These are phyloP conservation scores for Truncatella angustata DNA, from an alignment of 2,329 filamentous ascomycete genomes.

Conservation along the genomic window DNA sequence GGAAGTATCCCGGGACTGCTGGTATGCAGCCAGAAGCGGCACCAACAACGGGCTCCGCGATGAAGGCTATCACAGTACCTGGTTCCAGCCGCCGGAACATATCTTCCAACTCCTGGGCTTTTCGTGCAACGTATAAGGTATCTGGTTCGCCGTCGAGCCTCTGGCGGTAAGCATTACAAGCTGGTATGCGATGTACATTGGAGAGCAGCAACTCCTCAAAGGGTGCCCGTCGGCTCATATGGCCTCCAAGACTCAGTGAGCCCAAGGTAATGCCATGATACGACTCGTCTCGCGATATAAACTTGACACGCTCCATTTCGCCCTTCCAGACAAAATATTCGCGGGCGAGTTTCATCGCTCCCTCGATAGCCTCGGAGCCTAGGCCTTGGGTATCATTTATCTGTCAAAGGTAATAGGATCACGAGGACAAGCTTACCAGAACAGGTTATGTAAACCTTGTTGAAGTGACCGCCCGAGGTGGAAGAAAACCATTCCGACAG, in stretches of 20 bases:
- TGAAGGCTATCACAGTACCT: conserved; percentile 62
- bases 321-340: conserved; percentile 63
- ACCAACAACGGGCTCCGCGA: conserved; percentile 67
- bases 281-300: conserved; percentile 63
- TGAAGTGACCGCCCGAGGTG: not conserved
- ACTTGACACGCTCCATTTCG: conserved; percentile 52
- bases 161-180: conserved; percentile 64
- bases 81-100: conserved; percentile 61
- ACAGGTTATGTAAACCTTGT: not conserved
- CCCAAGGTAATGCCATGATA: conserved; percentile 72
- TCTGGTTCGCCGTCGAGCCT: conserved; percentile 48
- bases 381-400: too few relatives aligned
- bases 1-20: conserved; percentile 60
- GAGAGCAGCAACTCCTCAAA: conserved; percentile 56
- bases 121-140: conserved; percentile 52
- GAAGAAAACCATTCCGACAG: not conserved
- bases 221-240: conserved; percentile 54
- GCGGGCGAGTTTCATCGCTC: conserved; percentile 63
- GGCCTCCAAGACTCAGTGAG: conserved; percentile 57
- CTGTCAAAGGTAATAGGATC: too few relatives aligned
- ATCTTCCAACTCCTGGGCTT: conserved; percentile 60
- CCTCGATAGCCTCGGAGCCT: conserved; percentile 70
- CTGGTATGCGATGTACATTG: conserved; percentile 55
- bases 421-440: too few relatives aligned
- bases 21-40: conserved; percentile 62